phyloP scores from a whole-genome alignment of 768 basidiomycete species.

The Leccinum barrowsii region DNA sequence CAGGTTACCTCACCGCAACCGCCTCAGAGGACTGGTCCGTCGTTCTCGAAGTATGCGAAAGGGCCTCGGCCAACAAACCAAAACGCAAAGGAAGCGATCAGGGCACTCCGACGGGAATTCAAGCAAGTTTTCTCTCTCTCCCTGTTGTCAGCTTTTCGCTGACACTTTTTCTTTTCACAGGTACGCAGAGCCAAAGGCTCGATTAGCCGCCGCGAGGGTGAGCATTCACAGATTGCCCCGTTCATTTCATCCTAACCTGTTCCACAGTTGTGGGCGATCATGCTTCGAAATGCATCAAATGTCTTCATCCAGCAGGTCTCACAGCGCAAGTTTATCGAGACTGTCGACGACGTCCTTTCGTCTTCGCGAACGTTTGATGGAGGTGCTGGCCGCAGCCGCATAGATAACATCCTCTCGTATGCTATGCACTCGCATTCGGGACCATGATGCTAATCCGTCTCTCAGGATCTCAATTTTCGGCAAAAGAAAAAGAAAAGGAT shows the following conservation, averaged over 20 bases:
- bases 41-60: constrained; percentile 82
- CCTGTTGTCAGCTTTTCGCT: no score
- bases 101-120: no score
- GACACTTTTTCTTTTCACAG: constrained; percentile 29
- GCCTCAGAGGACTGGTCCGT: constrained; percentile 79
- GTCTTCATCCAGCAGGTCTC: constrained; percentile 67
- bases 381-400: constrained; percentile 80
- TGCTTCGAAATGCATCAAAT: constrained; percentile 78
- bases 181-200: constrained; percentile 71
- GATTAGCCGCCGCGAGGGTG: constrained; percentile 74
- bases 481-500: constrained; percentile 38
- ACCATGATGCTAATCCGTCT: not conserved
- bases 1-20: constrained; percentile 73
- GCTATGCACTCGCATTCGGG: not conserved
- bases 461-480: constrained; percentile 19
- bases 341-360: constrained; percentile 68
- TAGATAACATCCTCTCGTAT: constrained; percentile 38
- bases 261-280: constrained; percentile 79
- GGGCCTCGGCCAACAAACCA: constrained; percentile 65
- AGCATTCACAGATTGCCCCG: constrained; percentile 21
- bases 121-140: no score
- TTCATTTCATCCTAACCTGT: constrained; percentile 1
- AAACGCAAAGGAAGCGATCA: constrained; percentile 74
- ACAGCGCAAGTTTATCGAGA: constrained; percentile 75
- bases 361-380: constrained; percentile 69